Percentiles rank a stretch among this genome's conserved stretches.
Evolutionary conservation across 805 yeast species (phyloP).

Genomic region (Candida berthetii): DNA sequence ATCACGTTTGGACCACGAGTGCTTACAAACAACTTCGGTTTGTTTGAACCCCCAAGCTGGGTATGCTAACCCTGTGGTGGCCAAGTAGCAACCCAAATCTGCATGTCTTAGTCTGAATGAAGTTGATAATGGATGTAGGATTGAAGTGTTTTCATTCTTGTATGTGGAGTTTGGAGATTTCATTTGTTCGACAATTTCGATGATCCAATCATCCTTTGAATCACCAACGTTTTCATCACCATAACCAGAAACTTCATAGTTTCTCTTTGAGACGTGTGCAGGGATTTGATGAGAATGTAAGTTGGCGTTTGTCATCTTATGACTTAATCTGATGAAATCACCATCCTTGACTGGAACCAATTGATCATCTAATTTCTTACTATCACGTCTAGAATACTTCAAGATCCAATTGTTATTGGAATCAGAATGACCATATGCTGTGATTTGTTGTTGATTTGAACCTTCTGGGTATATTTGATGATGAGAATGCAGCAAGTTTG

Average conservation of each 20-base stretch:
- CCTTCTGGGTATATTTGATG: slow-evolving; percentile 84
- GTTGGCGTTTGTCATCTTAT: slow-evolving; percentile 63
- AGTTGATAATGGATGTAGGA: slow-evolving; percentile 71
- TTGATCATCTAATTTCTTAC: slow-evolving; percentile 9
- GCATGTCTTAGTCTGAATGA: slow-evolving; percentile 63
- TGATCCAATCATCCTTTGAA: slow-evolving; percentile 81
- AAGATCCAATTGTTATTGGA: slow-evolving; percentile 77
- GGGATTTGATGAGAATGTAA: slow-evolving; percentile 77
- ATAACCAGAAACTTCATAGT: slow-evolving; percentile 85
- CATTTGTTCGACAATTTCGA: slow-evolving; percentile 69
- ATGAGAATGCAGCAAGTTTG: slow-evolving; percentile 85
- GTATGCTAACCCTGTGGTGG: slow-evolving; percentile 61
- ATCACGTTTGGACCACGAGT: slow-evolving; percentile 50
- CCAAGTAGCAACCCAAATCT: slow-evolving; percentile 65
- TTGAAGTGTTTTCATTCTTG: slow-evolving; percentile 41
- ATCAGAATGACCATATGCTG: slow-evolving; percentile 89
- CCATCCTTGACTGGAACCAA: slow-evolving; percentile 43
- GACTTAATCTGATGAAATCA: slow-evolving; percentile 65
- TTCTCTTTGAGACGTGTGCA: slow-evolving; percentile 63
- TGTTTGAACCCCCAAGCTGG: slow-evolving; percentile 87
- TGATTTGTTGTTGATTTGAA: slow-evolving; percentile 88
- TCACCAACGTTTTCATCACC: slow-evolving; percentile 73
- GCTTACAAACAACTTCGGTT: slow-evolving; percentile 70
- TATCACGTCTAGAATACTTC: slow-evolving; percentile 46
- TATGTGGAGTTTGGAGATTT: slow-evolving; percentile 26